Percentiles rank a stretch among this genome's conserved stretches.
phyloP scores from a whole-genome alignment of 805 yeast species.

The Metschnikowia noctiluminum region DNA sequence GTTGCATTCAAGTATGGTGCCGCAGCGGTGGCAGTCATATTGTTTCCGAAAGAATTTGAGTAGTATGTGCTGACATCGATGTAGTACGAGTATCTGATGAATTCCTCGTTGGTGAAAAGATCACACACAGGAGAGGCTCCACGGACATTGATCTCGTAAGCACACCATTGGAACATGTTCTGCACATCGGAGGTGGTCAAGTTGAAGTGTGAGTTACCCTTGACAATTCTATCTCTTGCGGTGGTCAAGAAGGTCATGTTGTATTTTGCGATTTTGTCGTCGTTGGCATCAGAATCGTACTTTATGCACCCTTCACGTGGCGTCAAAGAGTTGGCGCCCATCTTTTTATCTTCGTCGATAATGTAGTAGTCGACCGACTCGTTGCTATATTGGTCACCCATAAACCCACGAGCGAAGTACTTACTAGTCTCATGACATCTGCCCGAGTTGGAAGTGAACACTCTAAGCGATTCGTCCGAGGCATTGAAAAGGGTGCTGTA shows the following conservation, averaged over 20 bases:
- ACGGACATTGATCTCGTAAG: constrained; percentile 67
- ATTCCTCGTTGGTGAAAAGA: constrained; percentile 66
- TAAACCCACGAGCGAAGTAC: constrained; percentile 58
- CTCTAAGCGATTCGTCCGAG: constrained; percentile 33
- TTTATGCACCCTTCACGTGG: constrained; percentile 46
- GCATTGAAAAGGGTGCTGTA: constrained; percentile 47
- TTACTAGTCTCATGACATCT: constrained; percentile 55
- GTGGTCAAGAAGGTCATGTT: constrained; percentile 44
- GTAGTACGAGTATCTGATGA: constrained; percentile 57
- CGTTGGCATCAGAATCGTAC: constrained; percentile 31
- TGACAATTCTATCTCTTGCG: constrained; percentile 57
- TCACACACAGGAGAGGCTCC: constrained; percentile 68
- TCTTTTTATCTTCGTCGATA: constrained; percentile 43
- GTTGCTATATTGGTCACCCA: constrained; percentile 40
- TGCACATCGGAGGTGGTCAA: constrained; percentile 52
- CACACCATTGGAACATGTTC: constrained; percentile 60
- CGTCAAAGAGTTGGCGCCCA: constrained; percentile 61
- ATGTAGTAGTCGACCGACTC: constrained; percentile 34
- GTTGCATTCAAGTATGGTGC: constrained; percentile 50
- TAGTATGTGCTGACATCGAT: constrained; percentile 60
- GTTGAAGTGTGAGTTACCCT: constrained; percentile 50
- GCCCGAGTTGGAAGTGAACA: constrained; percentile 54
- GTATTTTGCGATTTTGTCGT: constrained; percentile 23
- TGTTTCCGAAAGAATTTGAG: constrained; percentile 60
- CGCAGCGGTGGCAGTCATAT: constrained; percentile 56